These are phyloP conservation scores for Cornus suecica DNA, from an alignment of 148 eudicot species.

Conservation along the genomic window DNA sequence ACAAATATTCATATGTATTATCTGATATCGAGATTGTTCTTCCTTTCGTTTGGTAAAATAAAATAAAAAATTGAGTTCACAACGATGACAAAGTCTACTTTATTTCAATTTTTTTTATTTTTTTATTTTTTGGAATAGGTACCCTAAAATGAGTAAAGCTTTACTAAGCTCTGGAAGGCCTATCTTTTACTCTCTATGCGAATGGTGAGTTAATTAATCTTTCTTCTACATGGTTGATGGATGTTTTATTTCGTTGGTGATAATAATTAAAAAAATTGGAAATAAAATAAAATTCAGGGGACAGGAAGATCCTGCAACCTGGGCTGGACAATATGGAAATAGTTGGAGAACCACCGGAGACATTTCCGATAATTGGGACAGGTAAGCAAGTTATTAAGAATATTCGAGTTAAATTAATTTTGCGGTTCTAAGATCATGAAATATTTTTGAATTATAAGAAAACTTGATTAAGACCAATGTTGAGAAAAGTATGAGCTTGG, in stretches of 20 bases:
- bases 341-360: constrained; percentile 96
- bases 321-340: constrained; percentile 63
- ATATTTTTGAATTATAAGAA: background rate
- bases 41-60: no score
- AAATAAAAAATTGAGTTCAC: no score
- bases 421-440: background rate
- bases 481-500: background rate
- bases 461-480: background rate
- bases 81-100: no score
- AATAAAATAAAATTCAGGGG: constrained; percentile 56
- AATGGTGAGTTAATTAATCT: constrained; percentile 52
- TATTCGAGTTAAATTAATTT: background rate
- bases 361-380: constrained; percentile 65
- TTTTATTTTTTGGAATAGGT: constrained; percentile 36
- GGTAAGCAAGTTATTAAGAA: constrained; percentile 26
- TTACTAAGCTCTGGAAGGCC: constrained; percentile 58
- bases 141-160: constrained; percentile 70
- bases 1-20: no score
- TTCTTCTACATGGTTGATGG: background rate
- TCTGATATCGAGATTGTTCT: no score
- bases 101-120: background rate
- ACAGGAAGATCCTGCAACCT: constrained; percentile 67
- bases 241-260: background rate
- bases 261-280: no score
- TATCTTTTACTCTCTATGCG: constrained; percentile 73